phyloP scores from a whole-genome alignment of 345 rosid genomes.

The Pistacia atlantica region DNA sequence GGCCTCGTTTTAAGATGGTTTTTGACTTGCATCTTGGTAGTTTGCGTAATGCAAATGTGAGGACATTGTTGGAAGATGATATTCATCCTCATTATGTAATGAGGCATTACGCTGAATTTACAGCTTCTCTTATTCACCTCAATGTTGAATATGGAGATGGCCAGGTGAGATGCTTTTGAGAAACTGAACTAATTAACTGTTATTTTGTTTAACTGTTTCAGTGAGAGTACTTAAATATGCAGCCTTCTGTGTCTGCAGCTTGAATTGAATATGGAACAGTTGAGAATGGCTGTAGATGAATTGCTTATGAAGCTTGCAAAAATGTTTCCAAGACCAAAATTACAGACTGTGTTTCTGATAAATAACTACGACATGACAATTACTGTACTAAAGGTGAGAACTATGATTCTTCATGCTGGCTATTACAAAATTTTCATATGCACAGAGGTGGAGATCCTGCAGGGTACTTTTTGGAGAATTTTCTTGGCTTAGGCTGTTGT shows the following conservation, averaged over 20 bases:
- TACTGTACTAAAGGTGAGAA: conserved; percentile 82
- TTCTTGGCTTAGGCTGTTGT: background rate
- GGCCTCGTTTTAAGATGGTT: conserved; percentile 99
- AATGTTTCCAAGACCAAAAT: conserved; percentile 70
- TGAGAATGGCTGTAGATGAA: conserved; percentile 94
- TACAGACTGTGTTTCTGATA: conserved; percentile 81
- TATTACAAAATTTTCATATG: conserved; percentile 1
- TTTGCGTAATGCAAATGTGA: conserved; percentile 85
- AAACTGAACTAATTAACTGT: background rate
- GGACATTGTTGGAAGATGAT: conserved; percentile 96
- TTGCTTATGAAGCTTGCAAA: conserved; percentile 85
- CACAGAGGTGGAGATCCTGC: conserved; percentile 10
- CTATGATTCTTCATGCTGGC: conserved; percentile 2
- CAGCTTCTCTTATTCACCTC: conserved; percentile 94
- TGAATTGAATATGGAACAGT: conserved; percentile 88
- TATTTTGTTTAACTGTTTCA: background rate
- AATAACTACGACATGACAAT: conserved; percentile 98
- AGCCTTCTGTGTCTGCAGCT: conserved; percentile 59
- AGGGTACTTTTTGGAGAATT: background rate
- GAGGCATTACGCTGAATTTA: conserved; percentile 99
- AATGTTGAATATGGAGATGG: conserved; percentile 97
- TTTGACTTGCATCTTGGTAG: conserved; percentile 92
- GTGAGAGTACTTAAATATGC: conserved; percentile 2
- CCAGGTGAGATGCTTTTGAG: conserved; percentile 55
- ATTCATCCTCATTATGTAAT: conserved; percentile 98